Base-by-base conservation (phyloP, 176 grass and related monocot species). In the Triticum timopheevii region DNA sequence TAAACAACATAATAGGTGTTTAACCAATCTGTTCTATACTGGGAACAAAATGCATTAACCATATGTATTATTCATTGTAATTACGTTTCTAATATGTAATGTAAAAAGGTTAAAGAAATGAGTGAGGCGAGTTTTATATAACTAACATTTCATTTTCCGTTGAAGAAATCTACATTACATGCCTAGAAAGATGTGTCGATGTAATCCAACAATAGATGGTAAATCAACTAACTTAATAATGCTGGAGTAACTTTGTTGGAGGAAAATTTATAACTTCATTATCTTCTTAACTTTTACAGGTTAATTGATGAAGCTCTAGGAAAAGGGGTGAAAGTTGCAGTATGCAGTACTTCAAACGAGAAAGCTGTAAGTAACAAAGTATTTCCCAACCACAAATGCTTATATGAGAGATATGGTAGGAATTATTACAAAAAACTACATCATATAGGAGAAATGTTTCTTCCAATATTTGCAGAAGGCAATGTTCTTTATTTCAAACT, bases 341-440 rank as follows among this genome's bases (percentile, higher is more conserved):
- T 95, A 35, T 95, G 93, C 84, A 98, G 96, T 90, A 98, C 96
- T 42, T 98, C 96, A 31, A 98, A 98, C 80, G 96, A 98, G 90
- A 95, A 94, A 86, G 96, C 96, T 83, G 96, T 98, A 92, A 87
- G 93, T 71, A 84, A 78, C 31, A 30, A n/a, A 84, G 7, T 34
- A 61, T 44, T 90, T 86, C 28, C 42, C 42, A 67, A 67, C 33
- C 33, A 28, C 40, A 16, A 69, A 23, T 86, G 13, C 17, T 72
- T 86, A 25, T 61, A 70, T 7, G 19, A 56, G 36, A 36, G 74
- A 34, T 62, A 62, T 13, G 8, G 68, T 39, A 58, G n/a, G 58
- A 65, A 17, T 67, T 56, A 34, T 52, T 52, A 23, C 13, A 68
- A 81, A 10, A 42, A 33, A 44, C 5, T 42, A 62, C 35, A 13